Percentiles rank a stretch among this genome's conserved stretches.
Evolutionary conservation across 1,284 basidiomycete species (phyloP).

Genomic region (Afroboletus lepidellus): DNA sequence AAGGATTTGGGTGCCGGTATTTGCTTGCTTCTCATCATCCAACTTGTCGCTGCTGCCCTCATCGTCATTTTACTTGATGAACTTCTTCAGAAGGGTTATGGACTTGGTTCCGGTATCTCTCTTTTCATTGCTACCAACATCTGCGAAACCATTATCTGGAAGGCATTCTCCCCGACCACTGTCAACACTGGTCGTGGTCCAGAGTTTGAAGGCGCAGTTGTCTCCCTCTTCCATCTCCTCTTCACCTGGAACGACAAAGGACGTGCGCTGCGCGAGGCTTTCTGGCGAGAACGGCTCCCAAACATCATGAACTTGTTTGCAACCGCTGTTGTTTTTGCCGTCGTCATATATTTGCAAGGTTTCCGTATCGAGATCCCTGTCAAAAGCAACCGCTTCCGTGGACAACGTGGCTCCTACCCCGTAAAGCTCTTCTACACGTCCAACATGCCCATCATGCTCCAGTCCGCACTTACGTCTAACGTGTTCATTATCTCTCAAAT

Average conservation of each 20-base stretch:
- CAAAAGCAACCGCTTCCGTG: slow-evolving; percentile 95
- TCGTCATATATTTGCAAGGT: slow-evolving; percentile 97
- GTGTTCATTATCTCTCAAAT: slow-evolving; percentile 97
- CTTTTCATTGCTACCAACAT: slow-evolving; percentile 99
- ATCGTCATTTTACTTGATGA: slow-evolving; percentile 99
- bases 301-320: slow-evolving; percentile 98
- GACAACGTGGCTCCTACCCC: slow-evolving; percentile 93
- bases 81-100: slow-evolving; percentile 98
- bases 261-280: slow-evolving; percentile 94
- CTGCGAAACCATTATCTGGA: slow-evolving; percentile 99
- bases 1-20: slow-evolving; percentile 94
- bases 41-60: slow-evolving; percentile 90
- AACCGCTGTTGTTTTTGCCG: slow-evolving; percentile 88
- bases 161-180: slow-evolving; percentile 97
- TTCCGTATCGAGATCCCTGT: slow-evolving; percentile 99
- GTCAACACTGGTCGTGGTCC: slow-evolving; percentile 98
- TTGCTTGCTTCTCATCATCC: slow-evolving; percentile 92
- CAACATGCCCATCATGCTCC: slow-evolving; percentile 99
- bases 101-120: slow-evolving; percentile 97
- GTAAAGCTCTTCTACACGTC: slow-evolving; percentile 99
- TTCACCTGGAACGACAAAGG: slow-evolving; percentile 99
- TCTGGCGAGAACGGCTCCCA: slow-evolving; percentile 95
- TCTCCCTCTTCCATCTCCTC: slow-evolving; percentile 95
- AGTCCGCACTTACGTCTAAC: slow-evolving; percentile 91
- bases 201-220: slow-evolving; percentile 96